Percentiles rank a stretch among this genome's conserved stretches.
Conservation (phyloP, 805 yeast species). For the Starmerella bombicola region DNA sequence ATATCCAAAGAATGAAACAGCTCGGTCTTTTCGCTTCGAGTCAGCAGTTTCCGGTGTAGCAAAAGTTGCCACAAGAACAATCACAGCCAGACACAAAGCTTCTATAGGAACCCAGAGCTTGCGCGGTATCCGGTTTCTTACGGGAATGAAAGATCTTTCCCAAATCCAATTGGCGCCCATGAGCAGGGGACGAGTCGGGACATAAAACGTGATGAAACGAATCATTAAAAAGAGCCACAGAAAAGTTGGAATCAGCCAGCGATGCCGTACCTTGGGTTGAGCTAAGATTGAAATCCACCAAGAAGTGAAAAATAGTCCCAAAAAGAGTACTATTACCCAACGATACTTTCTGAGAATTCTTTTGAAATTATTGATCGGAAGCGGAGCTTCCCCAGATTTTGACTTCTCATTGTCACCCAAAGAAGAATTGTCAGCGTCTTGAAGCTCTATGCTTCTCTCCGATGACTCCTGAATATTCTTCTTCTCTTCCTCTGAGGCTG, state of each 20-base stretch:
- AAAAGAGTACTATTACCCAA: conserved; percentile 26
- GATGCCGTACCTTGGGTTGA: conserved; percentile 37
- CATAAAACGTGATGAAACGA: conserved; percentile 41
- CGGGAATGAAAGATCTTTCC: conserved; percentile 24
- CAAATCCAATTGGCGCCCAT: conserved; percentile 27
- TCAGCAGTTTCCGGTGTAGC: conserved; percentile 36
- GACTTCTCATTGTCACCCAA: conserved; percentile 3
- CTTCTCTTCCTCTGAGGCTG: conserved; percentile 3
- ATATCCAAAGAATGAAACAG: conserved; percentile 45
- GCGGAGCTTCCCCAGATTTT: conserved; percentile 2
- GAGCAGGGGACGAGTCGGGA: conserved; percentile 30
- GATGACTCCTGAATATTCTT: conserved; percentile 33
- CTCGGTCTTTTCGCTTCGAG: conserved; percentile 41
- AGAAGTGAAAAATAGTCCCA: conserved; percentile 36
- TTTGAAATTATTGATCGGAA: conserved; percentile 9
- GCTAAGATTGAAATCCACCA: conserved; percentile 47
- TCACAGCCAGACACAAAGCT: conserved; percentile 35
- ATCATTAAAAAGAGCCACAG: conserved; percentile 41
- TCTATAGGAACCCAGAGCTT: conserved; percentile 36
- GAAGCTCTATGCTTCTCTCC: conserved; percentile 31
- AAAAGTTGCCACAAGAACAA: conserved; percentile 43
- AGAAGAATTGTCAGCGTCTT: conserved; percentile 23
- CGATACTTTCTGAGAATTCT: conserved; percentile 12
- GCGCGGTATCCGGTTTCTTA: conserved; percentile 31
- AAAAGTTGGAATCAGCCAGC: conserved; percentile 49